Evolutionary conservation across 108 stramenopile genomes (phyloP).

Genomic region (Epithemia pelagica): DNA sequence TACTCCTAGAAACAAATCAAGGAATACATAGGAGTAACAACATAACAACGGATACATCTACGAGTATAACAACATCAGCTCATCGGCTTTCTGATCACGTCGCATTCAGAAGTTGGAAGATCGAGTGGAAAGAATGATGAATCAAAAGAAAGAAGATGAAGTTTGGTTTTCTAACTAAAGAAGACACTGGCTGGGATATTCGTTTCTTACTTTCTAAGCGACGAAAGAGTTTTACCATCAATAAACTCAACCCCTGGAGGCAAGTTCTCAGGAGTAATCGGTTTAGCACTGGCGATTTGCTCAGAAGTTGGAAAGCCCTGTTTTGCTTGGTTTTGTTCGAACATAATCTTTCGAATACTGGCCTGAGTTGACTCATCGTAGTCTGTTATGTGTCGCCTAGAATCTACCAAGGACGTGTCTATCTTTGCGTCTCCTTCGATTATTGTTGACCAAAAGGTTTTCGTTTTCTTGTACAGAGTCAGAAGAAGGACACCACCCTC

Average conservation of each 20-base stretch:
- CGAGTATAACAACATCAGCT: too few species aligned
- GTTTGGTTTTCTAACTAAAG: too few species aligned
- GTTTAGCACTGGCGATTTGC: constrained; percentile 34
- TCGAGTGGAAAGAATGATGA: too few species aligned
- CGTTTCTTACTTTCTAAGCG: constrained; percentile 31
- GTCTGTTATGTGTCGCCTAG: constrained; percentile 53
- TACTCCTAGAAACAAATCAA: too few species aligned
- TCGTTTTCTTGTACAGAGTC: constrained; percentile 54
- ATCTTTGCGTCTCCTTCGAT: constrained; percentile 66
- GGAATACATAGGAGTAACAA: too few species aligned
- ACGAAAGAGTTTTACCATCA: constrained; percentile 32
- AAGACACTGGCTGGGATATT: too few species aligned
- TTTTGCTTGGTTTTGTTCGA: constrained; percentile 71
- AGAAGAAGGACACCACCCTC: constrained; percentile 56
- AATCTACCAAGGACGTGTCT: constrained; percentile 72
- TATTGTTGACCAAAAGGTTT: constrained; percentile 71
- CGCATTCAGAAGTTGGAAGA: too few species aligned
- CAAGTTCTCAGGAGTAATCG: constrained; percentile 24
- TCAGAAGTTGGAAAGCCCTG: constrained; percentile 51
- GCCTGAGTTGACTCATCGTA: constrained; percentile 83
- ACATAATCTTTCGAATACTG: constrained; percentile 67
- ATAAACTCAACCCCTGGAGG: constrained; percentile 74
- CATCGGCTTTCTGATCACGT: too few species aligned
- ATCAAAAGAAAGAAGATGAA: too few species aligned
- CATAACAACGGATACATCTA: too few species aligned